phyloP scores from a whole-genome alignment of 805 yeast species.

The Cyberlindnera maclurae region DNA sequence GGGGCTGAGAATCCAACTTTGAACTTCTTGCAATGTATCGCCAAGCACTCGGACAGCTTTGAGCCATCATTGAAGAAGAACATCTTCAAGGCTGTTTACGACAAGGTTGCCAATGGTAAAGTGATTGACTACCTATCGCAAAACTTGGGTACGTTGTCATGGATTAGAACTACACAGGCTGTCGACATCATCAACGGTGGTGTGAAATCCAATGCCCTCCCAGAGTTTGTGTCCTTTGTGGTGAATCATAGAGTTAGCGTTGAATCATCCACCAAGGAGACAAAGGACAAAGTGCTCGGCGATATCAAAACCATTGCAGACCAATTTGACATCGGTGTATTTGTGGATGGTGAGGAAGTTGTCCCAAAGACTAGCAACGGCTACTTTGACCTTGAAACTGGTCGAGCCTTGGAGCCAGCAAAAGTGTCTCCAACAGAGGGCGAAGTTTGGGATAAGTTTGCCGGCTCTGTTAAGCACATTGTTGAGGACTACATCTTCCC shows the following conservation, averaged over 20 bases:
- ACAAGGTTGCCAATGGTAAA: conserved; percentile 29
- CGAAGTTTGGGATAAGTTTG: conserved; percentile 45
- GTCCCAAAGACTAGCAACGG: conserved; percentile 29
- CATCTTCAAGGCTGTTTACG: conserved; percentile 30
- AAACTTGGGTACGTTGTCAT: conserved; percentile 37
- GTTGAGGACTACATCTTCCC: conserved; percentile 41
- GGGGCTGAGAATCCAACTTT: conserved; percentile 48
- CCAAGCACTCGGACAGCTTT: conserved; percentile 33
- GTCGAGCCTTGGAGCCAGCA: conserved; percentile 37
- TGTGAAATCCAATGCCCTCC: conserved; percentile 58
- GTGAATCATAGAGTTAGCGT: conserved; percentile 52
- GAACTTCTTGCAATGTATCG: conserved; percentile 52
- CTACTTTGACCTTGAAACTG: conserved; percentile 28
- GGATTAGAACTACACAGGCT: conserved; percentile 31
- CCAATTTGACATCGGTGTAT: conserved; percentile 27
- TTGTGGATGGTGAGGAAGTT: conserved; percentile 2
- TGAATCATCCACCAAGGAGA: conserved; percentile 31
- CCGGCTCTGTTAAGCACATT: conserved; percentile 54
- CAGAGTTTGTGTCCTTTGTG: conserved; percentile 43
- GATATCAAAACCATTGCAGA: conserved; percentile 33
- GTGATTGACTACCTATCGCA: conserved; percentile 30
- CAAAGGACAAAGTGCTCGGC: conserved; percentile 26
- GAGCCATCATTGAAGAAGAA: conserved; percentile 15
- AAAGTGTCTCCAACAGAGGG: conserved; percentile 41
- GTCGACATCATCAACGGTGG: conserved; percentile 58